Percentiles rank a stretch among this genome's conserved stretches.
These are phyloP conservation scores for Fusarium ambrosium DNA, from an alignment of 2,329 filamentous ascomycete species.

Conservation along the genomic window DNA sequence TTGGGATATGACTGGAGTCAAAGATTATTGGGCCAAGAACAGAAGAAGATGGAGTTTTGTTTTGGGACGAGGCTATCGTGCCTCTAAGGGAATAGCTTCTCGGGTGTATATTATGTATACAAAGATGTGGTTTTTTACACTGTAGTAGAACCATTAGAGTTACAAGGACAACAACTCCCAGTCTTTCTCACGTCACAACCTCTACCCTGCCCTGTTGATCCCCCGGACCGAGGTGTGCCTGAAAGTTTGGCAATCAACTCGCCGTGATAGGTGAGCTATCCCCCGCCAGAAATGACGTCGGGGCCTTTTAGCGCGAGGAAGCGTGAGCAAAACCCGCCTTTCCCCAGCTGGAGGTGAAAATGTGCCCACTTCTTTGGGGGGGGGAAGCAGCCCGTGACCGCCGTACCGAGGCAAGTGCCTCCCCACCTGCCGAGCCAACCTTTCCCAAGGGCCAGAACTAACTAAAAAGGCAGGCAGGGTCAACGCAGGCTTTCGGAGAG, in stretches of 20 bases:
- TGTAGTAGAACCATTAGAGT: neutral
- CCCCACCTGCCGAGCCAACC: slow-evolving; percentile 36
- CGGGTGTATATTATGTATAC: neutral
- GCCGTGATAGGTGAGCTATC: slow-evolving; percentile 41
- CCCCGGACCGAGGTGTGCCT: neutral
- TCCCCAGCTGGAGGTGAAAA: slow-evolving; percentile 14
- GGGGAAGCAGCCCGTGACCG: slow-evolving; percentile 31
- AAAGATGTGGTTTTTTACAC: neutral
- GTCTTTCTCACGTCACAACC: neutral
- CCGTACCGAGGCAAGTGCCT: slow-evolving; percentile 45
- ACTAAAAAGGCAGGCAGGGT: slow-evolving; percentile 10
- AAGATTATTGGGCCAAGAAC: neutral
- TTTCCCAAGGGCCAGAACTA: neutral
- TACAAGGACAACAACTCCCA: neutral
- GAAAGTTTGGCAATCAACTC: slow-evolving; percentile 39
- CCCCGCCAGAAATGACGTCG: slow-evolving; percentile 37
- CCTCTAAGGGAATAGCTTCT: neutral
- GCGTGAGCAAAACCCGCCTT: slow-evolving; percentile 9
- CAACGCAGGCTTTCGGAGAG: slow-evolving; percentile 27
- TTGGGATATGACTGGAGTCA: neutral
- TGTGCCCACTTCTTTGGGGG: slow-evolving; percentile 12
- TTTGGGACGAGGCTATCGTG: neutral
- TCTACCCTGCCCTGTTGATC: neutral
- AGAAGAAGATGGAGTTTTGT: neutral
- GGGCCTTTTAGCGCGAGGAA: slow-evolving; percentile 36